Conservation (phyloP, 1,284 basidiomycete species). For the Ceratobasidium sp. region DNA sequence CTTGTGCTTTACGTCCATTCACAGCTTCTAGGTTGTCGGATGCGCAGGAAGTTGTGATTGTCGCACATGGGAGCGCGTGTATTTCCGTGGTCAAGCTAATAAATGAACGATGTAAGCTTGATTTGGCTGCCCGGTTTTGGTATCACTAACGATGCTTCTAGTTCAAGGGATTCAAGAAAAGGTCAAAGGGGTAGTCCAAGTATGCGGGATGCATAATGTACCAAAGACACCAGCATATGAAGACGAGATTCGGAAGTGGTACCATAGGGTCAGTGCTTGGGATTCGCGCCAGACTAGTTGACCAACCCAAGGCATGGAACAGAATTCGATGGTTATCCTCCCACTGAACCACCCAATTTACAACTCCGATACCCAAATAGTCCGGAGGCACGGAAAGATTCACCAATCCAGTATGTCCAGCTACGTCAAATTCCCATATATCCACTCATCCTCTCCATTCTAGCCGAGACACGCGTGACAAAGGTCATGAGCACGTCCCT, state of each 20-base stretch:
- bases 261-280: slow-evolving; percentile 64
- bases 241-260: slow-evolving; percentile 71
- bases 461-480: slow-evolving; percentile 44
- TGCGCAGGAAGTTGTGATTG: slow-evolving; percentile 78
- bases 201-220: slow-evolving; percentile 74
- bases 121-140: slow-evolving; percentile 20
- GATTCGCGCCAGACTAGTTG: background rate
- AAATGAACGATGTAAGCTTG: slow-evolving; percentile 70
- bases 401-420: slow-evolving; percentile 53
- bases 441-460: too few relatives aligned
- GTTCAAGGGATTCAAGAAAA: slow-evolving; percentile 63
- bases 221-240: slow-evolving; percentile 68
- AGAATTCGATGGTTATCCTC: slow-evolving; percentile 75
- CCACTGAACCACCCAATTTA: slow-evolving; percentile 69
- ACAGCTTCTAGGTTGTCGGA: slow-evolving; percentile 68
- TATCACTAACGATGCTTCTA: slow-evolving; percentile 7
- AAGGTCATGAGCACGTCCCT: slow-evolving; percentile 43
- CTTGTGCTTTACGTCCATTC: slow-evolving; percentile 12
- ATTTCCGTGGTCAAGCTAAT: slow-evolving; percentile 80
- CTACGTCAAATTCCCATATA: background rate
- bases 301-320: slow-evolving; percentile 53
- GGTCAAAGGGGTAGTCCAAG: slow-evolving; percentile 80
- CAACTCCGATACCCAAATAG: slow-evolving; percentile 63
- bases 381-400: slow-evolving; percentile 72
- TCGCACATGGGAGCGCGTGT: slow-evolving; percentile 90